Evolutionary conservation across 768 basidiomycete species (phyloP).

Genomic region (button mushroom (Agaricus bisporus)): DNA sequence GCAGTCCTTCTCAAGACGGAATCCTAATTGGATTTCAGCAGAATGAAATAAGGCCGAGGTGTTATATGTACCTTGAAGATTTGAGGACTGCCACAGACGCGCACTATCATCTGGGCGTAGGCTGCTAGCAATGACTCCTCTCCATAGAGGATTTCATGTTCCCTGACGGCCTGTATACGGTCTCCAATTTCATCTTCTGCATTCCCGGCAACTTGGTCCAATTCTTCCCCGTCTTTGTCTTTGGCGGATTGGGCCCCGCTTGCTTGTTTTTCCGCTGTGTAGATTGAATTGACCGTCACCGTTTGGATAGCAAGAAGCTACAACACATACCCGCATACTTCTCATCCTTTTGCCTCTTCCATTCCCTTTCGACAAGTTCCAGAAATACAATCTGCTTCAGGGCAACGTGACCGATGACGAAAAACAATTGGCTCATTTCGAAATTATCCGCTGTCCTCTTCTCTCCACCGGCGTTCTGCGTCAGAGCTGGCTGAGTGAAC

Average conservation of each 20-base stretch:
- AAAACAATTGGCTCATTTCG: conserved; percentile 87
- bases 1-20: conserved; percentile 81
- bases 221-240: conserved; percentile 74
- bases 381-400: conserved; percentile 97
- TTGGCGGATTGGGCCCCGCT: conserved; percentile 34
- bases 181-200: conserved; percentile 99
- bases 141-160: conserved; percentile 84
- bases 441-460: conserved; percentile 77
- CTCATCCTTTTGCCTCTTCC: conserved; percentile 94
- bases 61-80: conserved; percentile 69
- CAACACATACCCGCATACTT: conserved; percentile 58
- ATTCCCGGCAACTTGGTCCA: conserved; percentile 95
- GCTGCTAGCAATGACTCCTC: conserved; percentile 72
- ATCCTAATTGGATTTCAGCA: conserved; percentile 47
- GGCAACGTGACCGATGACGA: conserved; percentile 93
- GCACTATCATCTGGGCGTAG: conserved; percentile 87
- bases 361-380: conserved; percentile 91
- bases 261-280: conserved; percentile 53
- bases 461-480: conserved; percentile 21
- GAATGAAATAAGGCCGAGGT: background rate
- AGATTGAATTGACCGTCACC: background rate
- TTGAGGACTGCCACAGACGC: conserved; percentile 86
- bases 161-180: conserved; percentile 74
- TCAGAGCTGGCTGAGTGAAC: conserved; percentile 20
- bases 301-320: background rate